Base-by-base conservation (phyloP, 1,284 basidiomycete genomes). In the Meira miltonrushii region DNA sequence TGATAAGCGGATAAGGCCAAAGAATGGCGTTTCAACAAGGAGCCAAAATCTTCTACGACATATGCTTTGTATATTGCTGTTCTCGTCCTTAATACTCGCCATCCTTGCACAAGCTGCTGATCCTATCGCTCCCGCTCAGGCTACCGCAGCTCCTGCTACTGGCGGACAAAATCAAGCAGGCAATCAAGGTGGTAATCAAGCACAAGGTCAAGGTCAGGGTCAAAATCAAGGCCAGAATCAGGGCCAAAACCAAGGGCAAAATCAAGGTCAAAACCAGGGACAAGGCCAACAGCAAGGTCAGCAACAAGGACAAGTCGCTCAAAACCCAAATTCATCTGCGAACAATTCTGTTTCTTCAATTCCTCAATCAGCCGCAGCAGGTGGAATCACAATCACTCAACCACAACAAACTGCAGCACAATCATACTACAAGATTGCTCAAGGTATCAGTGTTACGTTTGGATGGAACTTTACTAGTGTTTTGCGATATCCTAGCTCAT, bases 401-500 rank as follows among this genome's bases (percentile, higher is more conserved):
- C 75, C 75, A 1, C 21, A 13, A 13, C 68, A 77, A 51, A 76
- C 73, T 1, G 72, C 71, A 6, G 66, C 71, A 15, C 57, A 68
- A 0, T 76, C 74, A 13, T 78, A 71, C 61, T 78, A 77, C 71
- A 78, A 78, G 66, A 74, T 78, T 19, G 74, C 71, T 2, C 57
- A 55, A 12, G 72, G 71, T 15, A 71, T 68, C 39, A 58, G 60
- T 33, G 68, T 77, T 58, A 78, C 75, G 0, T 78, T 78, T 21
- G 75, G 71, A 11, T 78, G 75, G 75, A 71, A 72, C 60, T 77
- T 74, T 51, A 78, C 75, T 28, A 72, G 66, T 2, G 66, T 78
- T 19, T 46, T 72, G 11, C 58, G 63, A 19, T 67, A 68, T 25
- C 74, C 74, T 1, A 39, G 50, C 8, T 61, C 61, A 12, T 61